Evolutionary conservation across 352 stramenopile genomes (phyloP).

Genomic region (Globisporangium polare): DNA sequence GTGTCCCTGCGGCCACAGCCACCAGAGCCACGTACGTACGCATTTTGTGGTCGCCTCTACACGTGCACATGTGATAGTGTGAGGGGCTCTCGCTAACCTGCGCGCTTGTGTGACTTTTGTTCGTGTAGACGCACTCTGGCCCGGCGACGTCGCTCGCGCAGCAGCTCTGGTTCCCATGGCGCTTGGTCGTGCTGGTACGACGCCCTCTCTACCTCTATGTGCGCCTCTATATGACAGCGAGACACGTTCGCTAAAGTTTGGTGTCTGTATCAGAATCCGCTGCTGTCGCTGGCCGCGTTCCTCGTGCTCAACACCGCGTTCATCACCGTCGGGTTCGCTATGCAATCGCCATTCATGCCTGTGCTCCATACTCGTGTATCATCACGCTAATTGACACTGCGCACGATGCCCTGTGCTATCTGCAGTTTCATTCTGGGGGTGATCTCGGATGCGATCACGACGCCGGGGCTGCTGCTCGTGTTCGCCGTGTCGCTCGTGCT

Average conservation of each 20-base stretch:
- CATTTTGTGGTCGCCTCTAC: neutral
- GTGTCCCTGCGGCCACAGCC: slow-evolving; percentile 32
- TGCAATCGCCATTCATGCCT: neutral
- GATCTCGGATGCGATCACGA: slow-evolving; percentile 42
- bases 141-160: slow-evolving; percentile 34
- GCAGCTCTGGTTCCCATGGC: slow-evolving; percentile 74
- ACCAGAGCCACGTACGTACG: slow-evolving; percentile 9
- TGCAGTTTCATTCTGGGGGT: slow-evolving; percentile 44
- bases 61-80: neutral
- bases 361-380: neutral
- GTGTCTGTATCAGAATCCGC: slow-evolving; percentile 38
- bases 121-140: neutral
- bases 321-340: slow-evolving; percentile 41
- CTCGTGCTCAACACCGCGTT: slow-evolving; percentile 54
- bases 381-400: too few relatives aligned
- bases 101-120: neutral
- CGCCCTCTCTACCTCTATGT: neutral
- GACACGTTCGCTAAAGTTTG: neutral
- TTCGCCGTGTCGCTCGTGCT: slow-evolving; percentile 31
- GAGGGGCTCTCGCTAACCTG: neutral
- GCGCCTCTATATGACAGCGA: neutral
- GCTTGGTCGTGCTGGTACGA: slow-evolving; percentile 50
- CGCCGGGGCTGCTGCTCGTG: slow-evolving; percentile 46
- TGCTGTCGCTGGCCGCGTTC: slow-evolving; percentile 48
- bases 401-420: neutral